phyloP scores from a whole-genome alignment of 176 grass and related monocot genomes.

The Echinochloa phyllopogon region DNA sequence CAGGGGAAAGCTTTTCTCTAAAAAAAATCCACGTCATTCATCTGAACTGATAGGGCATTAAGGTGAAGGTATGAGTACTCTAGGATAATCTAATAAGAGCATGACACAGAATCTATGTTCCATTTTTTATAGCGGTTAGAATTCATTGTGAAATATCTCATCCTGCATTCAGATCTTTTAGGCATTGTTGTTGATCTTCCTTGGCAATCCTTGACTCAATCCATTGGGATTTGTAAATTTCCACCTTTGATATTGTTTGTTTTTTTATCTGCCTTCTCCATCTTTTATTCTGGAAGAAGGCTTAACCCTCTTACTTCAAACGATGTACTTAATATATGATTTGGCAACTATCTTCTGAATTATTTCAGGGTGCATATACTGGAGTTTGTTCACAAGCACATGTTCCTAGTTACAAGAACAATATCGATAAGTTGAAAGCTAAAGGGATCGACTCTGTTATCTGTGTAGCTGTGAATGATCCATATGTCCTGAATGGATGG shows the following conservation, averaged over 20 bases:
- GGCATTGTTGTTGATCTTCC: not conserved
- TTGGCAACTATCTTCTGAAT: constrained; percentile 17
- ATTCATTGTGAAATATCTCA: not conserved
- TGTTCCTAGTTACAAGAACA: constrained; percentile 96
- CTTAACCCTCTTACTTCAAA: not conserved
- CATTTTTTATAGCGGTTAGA: not conserved
- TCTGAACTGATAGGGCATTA: not conserved
- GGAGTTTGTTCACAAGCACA: constrained; percentile 88
- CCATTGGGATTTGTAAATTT: not conserved
- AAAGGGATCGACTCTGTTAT: constrained; percentile 95
- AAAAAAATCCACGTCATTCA: not conserved
- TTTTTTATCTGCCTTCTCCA: not conserved
- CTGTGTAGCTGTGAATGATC: constrained; percentile 95
- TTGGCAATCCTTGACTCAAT: not conserved
- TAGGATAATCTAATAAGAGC: not conserved
- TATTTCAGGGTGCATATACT: constrained; percentile 86
- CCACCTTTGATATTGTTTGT: not conserved
- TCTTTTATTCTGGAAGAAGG: not conserved
- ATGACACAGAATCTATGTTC: not conserved
- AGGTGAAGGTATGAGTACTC: not conserved
- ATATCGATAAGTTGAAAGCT: constrained; percentile 88
- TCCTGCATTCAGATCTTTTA: not conserved
- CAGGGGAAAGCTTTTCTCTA: not conserved
- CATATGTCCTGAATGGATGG: constrained; percentile 92
- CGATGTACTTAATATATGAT: not conserved